These are phyloP conservation scores for Entomortierella parvispora DNA, from an alignment of 192 early-diverging fungal species.

Conservation along the genomic window DNA sequence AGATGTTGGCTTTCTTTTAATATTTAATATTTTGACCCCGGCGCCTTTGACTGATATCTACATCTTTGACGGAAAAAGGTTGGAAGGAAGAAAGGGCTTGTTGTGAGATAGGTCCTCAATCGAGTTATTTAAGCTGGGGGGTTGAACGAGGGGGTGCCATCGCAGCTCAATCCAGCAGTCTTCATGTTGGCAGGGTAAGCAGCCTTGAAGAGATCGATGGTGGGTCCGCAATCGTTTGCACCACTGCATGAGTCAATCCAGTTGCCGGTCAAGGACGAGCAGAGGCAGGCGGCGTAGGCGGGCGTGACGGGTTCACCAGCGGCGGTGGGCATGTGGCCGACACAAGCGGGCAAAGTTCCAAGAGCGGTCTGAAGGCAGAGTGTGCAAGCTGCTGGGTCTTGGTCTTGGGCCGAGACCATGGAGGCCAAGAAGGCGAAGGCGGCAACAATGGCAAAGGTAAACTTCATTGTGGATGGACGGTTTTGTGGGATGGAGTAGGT, in stretches of 20 bases:
- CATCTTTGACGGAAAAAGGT: too few species aligned
- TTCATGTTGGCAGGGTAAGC: conserved; percentile 18
- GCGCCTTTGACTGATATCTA: too few species aligned
- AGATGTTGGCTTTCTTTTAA: too few species aligned
- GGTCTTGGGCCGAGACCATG: conserved; percentile 17
- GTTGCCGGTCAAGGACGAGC: conserved; percentile 21
- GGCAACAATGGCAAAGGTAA: conserved; percentile 9
- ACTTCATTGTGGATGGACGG: conserved; percentile 19
- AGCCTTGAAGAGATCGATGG: conserved; percentile 6
- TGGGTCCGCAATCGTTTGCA: conserved; percentile 15
- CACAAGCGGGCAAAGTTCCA: conserved; percentile 22
- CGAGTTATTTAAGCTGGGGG: conserved; percentile 5
- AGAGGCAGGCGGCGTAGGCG: conserved; percentile 38
- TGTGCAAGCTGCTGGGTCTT: conserved; percentile 25
- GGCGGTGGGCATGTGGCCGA: neutral
- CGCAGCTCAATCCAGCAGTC: conserved; percentile 28
- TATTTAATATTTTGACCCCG: too few species aligned
- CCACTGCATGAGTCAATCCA: conserved; percentile 35
- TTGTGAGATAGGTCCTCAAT: too few species aligned
- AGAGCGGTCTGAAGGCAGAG: conserved; percentile 33
- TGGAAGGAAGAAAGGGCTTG: too few species aligned
- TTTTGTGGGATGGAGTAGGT: neutral
- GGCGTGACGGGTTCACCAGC: conserved; percentile 9
- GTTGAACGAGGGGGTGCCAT: conserved; percentile 2
- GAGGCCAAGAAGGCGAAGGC: conserved; percentile 10